phyloP scores from a whole-genome alignment of 805 yeast genomes.

The Tetrapisispora namnaoensis region DNA sequence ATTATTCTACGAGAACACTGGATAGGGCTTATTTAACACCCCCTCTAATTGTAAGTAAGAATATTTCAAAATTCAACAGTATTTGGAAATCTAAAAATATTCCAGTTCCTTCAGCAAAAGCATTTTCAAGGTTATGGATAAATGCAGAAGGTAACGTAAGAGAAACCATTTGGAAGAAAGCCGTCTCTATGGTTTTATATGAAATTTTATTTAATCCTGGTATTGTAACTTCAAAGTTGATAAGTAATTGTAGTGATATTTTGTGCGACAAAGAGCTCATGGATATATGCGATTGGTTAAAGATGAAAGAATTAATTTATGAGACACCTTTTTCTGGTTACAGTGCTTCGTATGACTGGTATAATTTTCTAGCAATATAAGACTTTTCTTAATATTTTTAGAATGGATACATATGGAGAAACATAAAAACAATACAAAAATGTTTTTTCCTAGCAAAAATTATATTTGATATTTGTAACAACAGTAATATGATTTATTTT shows the following conservation, averaged over 20 bases:
- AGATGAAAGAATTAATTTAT: conserved; percentile 21
- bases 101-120: conserved; percentile 48
- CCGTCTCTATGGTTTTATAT: conserved; percentile 39
- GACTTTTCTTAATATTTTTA: not conserved
- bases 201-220: conserved; percentile 50
- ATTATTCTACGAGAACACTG: conserved; percentile 67
- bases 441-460: too few relatives aligned
- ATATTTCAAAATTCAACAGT: conserved; percentile 3
- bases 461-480: too few relatives aligned
- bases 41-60: conserved; percentile 48
- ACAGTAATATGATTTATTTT: too few relatives aligned
- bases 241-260: conserved; percentile 17
- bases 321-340: conserved; percentile 15
- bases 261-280: conserved; percentile 33
- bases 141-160: conserved; percentile 55
- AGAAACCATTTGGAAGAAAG: conserved; percentile 46
- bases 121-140: conserved; percentile 67
- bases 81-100: conserved; percentile 7
- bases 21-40: conserved; percentile 54
- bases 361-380: conserved; percentile 6
- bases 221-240: conserved; percentile 24
- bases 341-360: conserved; percentile 19
- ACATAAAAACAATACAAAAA: too few relatives aligned
- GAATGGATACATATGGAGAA: not conserved
- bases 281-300: conserved; percentile 38